Evolutionary conservation across 176 grass and related monocot genomes (phyloP).

Genomic region (Oryza longistaminata): DNA sequence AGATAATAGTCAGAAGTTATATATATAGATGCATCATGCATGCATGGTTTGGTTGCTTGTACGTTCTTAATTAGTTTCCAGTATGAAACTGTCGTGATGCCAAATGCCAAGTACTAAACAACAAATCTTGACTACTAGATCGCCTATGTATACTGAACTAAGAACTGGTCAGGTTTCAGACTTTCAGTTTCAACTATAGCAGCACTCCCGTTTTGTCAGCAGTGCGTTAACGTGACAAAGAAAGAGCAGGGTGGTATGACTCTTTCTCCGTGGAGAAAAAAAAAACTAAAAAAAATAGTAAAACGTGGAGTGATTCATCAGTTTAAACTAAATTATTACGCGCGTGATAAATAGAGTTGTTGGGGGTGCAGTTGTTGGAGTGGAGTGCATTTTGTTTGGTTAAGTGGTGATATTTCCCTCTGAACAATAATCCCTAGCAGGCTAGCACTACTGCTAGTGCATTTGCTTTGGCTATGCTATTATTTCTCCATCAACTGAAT

Average conservation of each 20-base stretch:
- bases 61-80: background rate
- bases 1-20: background rate
- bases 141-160: background rate
- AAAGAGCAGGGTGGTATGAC: background rate
- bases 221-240: background rate
- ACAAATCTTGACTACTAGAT: conserved; percentile 11
- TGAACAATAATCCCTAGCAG: background rate
- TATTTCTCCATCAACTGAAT: background rate
- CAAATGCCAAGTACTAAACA: conserved; percentile 28
- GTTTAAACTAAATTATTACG: background rate
- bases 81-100: conserved; percentile 21
- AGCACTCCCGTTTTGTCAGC: background rate
- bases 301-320: background rate
- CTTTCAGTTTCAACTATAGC: conserved; percentile 44
- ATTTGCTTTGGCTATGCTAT: background rate
- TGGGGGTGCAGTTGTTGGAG: background rate
- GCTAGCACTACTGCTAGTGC: background rate
- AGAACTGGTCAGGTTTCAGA: conserved; percentile 28
- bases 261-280: background rate
- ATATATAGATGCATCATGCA: background rate
- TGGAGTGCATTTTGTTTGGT: too few species aligned
- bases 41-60: background rate
- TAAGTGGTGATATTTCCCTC: background rate
- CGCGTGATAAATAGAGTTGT: conserved; percentile 2
- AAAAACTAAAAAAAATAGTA: background rate